These are phyloP conservation scores for Hysterium pulicare DNA, from an alignment of 2,329 filamentous ascomycete species.

Conservation along the genomic window DNA sequence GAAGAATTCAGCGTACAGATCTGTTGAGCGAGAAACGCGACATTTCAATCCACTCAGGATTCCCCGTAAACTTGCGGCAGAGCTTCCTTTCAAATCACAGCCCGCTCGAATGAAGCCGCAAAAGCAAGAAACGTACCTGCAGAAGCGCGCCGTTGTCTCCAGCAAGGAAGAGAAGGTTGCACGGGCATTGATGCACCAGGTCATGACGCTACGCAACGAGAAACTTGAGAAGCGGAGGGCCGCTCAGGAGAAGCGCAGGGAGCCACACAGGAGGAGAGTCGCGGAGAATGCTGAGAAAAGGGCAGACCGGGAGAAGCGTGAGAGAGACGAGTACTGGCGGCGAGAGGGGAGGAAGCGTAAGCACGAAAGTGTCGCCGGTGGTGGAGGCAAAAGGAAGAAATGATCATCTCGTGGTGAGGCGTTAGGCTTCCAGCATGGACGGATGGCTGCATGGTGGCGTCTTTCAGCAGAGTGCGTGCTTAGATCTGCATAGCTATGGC, in stretches of 20 bases:
- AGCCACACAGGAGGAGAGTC: slow-evolving; percentile 78
- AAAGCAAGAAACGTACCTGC: slow-evolving; percentile 80
- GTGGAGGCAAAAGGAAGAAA: slow-evolving; percentile 30
- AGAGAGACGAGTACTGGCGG: slow-evolving; percentile 89
- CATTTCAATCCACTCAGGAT: slow-evolving; percentile 64
- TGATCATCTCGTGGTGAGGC: no score
- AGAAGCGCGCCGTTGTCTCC: slow-evolving; percentile 86
- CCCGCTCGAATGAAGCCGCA: slow-evolving; percentile 78
- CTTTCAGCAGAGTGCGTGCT: background rate
- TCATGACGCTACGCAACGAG: slow-evolving; percentile 86
- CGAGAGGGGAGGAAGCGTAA: slow-evolving; percentile 81
- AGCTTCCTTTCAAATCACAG: slow-evolving; percentile 89
- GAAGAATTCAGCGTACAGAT: slow-evolving; percentile 81
- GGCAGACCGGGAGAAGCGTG: slow-evolving; percentile 79
- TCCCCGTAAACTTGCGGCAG: slow-evolving; percentile 74
- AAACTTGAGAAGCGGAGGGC: slow-evolving; percentile 76
- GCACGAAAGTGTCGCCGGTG: slow-evolving; percentile 50
- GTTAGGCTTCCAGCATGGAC: no score
- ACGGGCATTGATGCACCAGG: slow-evolving; percentile 84
- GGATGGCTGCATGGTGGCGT: slow-evolving; percentile 3
- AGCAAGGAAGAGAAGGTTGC: slow-evolving; percentile 83
- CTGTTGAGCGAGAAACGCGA: slow-evolving; percentile 50
- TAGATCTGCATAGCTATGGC: slow-evolving; percentile 1
- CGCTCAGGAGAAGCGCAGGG: slow-evolving; percentile 85
- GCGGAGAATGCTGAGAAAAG: slow-evolving; percentile 81